Evolutionary conservation across 192 early-diverging fungal species (phyloP), one percentile per base, ranked within the genome.

Genomic region (Entomortierella parvispora): DNA sequence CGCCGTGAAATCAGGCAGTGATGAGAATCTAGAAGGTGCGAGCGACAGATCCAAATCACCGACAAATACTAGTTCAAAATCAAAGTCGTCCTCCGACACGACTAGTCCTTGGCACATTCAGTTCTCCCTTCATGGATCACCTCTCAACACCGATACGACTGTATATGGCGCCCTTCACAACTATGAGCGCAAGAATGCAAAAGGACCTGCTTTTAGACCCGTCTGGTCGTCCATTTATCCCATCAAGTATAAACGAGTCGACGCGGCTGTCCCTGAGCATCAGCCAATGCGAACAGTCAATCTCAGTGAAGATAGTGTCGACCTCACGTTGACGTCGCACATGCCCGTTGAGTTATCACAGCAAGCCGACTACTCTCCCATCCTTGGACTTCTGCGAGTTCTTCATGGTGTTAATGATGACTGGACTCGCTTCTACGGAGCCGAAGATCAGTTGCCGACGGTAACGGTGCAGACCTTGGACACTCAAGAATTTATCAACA

Each of bases 151-250:
- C 1, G 88, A 92, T 47, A 80, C 61, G 37, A 92, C 91, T 4
- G 85, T 94, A 0, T 93, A 92, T 80, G 90, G 86, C 22, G 88
- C 91, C 37, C 70, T 91, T 28, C 91, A 88, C 58, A 63, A 77
- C 26, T 70, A 84, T 56, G 89, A 92, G 65, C 75, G 80, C 5
- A 65, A 65, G 62, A 45, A 57, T 33, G 28, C 46, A 25, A 65
- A 51, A 26, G 54, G 42, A 31, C 29, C 65, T 8, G 49, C 62
- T 5, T 58, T 62, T n/a, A 62, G 79, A 48, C 83, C 85, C 47
- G 74, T 91, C 2, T 94, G 91, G 91, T 68, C 62, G 31, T 75
- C 82, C 9, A 80, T 83, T 4, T 88, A 85, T 53, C 86, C 87
- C 2, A 81, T 93, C 31, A 85, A 71, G 22, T 94, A 80, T 69